These are phyloP conservation scores for Cokeromyces recurvatus DNA, from an alignment of 371 early-diverging fungal genomes.

Conservation along the genomic window DNA sequence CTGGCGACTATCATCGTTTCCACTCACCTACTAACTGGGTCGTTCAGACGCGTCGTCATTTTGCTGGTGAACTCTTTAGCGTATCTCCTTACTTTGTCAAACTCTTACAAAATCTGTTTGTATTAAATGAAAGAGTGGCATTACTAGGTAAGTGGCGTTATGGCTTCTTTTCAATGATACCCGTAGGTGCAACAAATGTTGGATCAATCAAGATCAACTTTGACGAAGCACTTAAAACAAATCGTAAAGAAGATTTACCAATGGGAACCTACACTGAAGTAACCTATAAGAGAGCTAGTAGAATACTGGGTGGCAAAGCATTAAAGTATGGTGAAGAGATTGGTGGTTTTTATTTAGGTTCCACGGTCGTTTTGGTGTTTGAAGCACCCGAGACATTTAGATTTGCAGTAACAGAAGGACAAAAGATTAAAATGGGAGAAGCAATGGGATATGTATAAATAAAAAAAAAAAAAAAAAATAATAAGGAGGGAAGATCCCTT, in stretches of 20 bases:
- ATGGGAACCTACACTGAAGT: constrained; percentile 77
- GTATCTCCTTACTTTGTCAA: constrained; percentile 89
- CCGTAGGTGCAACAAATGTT: constrained; percentile 97
- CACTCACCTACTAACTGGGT: constrained; percentile 96
- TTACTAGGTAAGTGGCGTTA: constrained; percentile 89
- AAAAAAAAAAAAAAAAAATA: not conserved
- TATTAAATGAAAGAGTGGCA: constrained; percentile 93
- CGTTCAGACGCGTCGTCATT: constrained; percentile 81
- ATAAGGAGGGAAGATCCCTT: too few relatives aligned
- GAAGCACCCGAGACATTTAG: constrained; percentile 85
- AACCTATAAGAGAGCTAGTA: constrained; percentile 62
- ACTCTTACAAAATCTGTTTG: constrained; percentile 82
- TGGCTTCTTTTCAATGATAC: constrained; percentile 94
- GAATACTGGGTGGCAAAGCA: constrained; percentile 61
- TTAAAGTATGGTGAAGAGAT: constrained; percentile 81
- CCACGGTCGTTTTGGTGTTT: constrained; percentile 95
- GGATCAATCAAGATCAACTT: constrained; percentile 92
- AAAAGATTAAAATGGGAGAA: constrained; percentile 82
- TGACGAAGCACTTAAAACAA: constrained; percentile 79
- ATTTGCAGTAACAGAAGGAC: constrained; percentile 70
- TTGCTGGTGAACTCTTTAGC: constrained; percentile 91
- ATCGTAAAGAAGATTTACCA: constrained; percentile 54
- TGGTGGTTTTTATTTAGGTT: constrained; percentile 93
- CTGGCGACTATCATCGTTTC: constrained; percentile 98
- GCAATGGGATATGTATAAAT: constrained; percentile 52